These are phyloP conservation scores for Psilocybe cubensis DNA, from an alignment of 768 basidiomycete species.

Conservation along the genomic window DNA sequence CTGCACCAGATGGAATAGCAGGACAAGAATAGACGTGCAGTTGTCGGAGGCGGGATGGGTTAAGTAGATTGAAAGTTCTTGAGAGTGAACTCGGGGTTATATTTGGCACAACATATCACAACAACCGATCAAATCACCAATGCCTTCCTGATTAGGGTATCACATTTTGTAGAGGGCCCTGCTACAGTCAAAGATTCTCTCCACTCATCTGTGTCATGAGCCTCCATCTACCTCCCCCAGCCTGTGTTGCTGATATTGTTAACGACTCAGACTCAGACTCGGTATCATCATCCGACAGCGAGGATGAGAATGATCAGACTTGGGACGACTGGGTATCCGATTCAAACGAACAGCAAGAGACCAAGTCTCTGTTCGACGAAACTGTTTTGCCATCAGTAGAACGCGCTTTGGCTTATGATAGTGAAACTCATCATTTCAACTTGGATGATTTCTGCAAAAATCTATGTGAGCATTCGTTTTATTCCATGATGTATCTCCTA, in stretches of 20 bases:
- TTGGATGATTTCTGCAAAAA: slow-evolving; percentile 51
- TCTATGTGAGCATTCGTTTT: slow-evolving; percentile 51
- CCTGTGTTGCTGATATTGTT: slow-evolving; percentile 22
- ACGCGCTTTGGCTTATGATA: slow-evolving; percentile 68
- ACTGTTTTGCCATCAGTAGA: slow-evolving; percentile 58
- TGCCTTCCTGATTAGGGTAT: slow-evolving; percentile 22
- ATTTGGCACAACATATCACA: slow-evolving; percentile 6
- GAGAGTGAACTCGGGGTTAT: not conserved
- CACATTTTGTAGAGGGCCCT: slow-evolving; percentile 12
- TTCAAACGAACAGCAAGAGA: slow-evolving; percentile 53
- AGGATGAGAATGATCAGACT: slow-evolving; percentile 57
- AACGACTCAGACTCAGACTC: slow-evolving; percentile 17
- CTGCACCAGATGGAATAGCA: not conserved
- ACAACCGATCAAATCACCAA: slow-evolving; percentile 8
- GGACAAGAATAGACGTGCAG: not conserved
- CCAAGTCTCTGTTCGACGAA: slow-evolving; percentile 79
- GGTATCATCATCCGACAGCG: slow-evolving; percentile 16
- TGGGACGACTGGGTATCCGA: slow-evolving; percentile 87
- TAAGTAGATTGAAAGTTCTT: not conserved
- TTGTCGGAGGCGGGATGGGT: not conserved
- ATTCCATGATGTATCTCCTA: not conserved
- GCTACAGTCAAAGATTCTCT: slow-evolving; percentile 5
- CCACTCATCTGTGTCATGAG: slow-evolving; percentile 40
- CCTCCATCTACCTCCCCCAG: slow-evolving; percentile 37
- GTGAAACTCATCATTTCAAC: slow-evolving; percentile 61